Base-by-base conservation (phyloP, 2,329 filamentous ascomycete genomes). In the Xylariaceae sp. region DNA sequence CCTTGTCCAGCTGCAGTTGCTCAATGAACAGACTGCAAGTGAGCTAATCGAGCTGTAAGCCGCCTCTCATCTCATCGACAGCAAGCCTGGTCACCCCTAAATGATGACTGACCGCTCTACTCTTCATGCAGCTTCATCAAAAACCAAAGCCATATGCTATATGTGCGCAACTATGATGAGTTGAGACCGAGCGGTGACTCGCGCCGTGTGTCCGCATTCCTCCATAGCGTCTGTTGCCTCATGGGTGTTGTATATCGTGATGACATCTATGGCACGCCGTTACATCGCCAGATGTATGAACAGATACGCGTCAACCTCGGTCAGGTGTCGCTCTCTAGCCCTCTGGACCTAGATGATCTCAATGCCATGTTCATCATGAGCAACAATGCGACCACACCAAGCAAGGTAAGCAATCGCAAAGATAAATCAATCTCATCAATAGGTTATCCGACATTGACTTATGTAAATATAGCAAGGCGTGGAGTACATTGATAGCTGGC, bases 401-500 rank as follows among this genome's bases (percentile, higher is more conserved):
- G 62, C 18, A 65, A 60, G 52, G 71, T 73, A 62, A 60, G 70
- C 56, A 45, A 8, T 11, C 6, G 13, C n/a, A 2, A 7, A 4
- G 1, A 15, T 7, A 9, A 45, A 11, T 13, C 11, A 8, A 4
- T 18, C 23, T 23, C 6, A 5, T 23, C 37, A 10, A 23, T 30
- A 9, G 9, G 17, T 13, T 13, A 15, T n/a, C 3, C 11, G 10
- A 53, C 49, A 42, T 18, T 61, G 18, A 60, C 18, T 49, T 51
- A 23, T 42, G 11, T 30, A 50, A 45, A 13, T 23, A 51, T 51
- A 73, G 70, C 66, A 69, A 56, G 70, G 71, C 9, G 56, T 67
- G 1, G 75, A 77, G 51, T 77, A 77, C 50, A 71, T 77, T 18
- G 75, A 77, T 51, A 77, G 75, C 53, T 77, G 75, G 75, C 64